Evolutionary conservation across 2,329 filamentous ascomycete species (phyloP).

Genomic region (Ophiocordyceps polyrhachis-furcata): DNA sequence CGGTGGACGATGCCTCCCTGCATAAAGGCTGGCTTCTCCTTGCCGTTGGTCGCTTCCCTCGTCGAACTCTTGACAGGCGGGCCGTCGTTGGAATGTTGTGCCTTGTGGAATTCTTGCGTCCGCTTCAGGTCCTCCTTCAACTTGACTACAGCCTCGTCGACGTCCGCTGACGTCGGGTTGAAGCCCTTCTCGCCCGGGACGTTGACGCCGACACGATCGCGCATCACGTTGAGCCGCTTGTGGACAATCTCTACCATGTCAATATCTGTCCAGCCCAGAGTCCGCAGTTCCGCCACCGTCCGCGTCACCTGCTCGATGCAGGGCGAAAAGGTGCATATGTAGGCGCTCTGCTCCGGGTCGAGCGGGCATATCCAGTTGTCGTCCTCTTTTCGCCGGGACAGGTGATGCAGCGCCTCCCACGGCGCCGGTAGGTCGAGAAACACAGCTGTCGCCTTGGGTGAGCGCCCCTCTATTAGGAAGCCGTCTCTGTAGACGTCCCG

Average conservation of each 20-base stretch:
- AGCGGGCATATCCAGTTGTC: slow-evolving; percentile 40
- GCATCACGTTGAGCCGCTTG: slow-evolving; percentile 59
- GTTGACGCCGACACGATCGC: slow-evolving; percentile 61
- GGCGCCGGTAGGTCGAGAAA: slow-evolving; percentile 70
- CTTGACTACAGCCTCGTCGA: slow-evolving; percentile 59
- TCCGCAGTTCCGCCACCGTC: slow-evolving; percentile 64
- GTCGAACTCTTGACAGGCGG: slow-evolving; percentile 13
- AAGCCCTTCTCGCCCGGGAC: slow-evolving; percentile 46
- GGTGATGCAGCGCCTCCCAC: slow-evolving; percentile 59
- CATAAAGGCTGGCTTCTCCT: slow-evolving; percentile 40
- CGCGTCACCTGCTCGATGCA: slow-evolving; percentile 92
- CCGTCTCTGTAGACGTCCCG: slow-evolving; percentile 63
- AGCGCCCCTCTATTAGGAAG: slow-evolving; percentile 42
- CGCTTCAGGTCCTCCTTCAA: slow-evolving; percentile 56
- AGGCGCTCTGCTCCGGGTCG: slow-evolving; percentile 49
- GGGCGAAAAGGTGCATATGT: slow-evolving; percentile 88
- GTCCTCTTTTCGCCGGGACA: slow-evolving; percentile 32
- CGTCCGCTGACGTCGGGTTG: slow-evolving; percentile 51
- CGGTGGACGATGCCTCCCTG: slow-evolving; percentile 64
- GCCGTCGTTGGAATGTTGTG: slow-evolving; percentile 5
- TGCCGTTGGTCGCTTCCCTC: slow-evolving; percentile 2
- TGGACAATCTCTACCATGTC: slow-evolving; percentile 83
- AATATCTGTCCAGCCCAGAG: slow-evolving; percentile 76
- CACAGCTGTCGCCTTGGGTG: slow-evolving; percentile 48
- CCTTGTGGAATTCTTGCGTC: slow-evolving; percentile 43